A percentile compares a stretch with the other conserved stretches of the same genome.
Evolutionary conservation across 441 rosid species (phyloP).

Genomic region (Mallotus japonicus): DNA sequence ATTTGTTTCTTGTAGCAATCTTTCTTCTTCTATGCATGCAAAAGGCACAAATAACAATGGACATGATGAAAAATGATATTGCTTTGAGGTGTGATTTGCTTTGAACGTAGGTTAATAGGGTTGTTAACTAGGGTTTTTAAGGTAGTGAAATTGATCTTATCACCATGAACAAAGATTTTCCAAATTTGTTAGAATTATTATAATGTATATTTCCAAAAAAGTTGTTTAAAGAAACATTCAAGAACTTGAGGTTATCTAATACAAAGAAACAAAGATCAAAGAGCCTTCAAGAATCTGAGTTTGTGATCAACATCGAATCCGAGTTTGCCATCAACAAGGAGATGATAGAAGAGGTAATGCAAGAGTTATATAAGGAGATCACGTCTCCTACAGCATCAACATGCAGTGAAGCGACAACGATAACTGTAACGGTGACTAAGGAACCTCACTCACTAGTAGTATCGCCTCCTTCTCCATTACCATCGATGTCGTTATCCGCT

Average conservation of each 20-base stretch:
- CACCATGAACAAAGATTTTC: slow-evolving; percentile 60
- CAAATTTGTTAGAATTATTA: slow-evolving; percentile 47
- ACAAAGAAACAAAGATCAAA: slow-evolving; percentile 41
- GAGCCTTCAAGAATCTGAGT: background rate
- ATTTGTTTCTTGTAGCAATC: slow-evolving; percentile 45
- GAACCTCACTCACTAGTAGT: too few relatives aligned
- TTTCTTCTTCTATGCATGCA: slow-evolving; percentile 38
- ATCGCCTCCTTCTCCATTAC: too few relatives aligned
- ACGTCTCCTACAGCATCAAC: slow-evolving; percentile 10
- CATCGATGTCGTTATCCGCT: background rate
- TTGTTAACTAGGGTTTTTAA: slow-evolving; percentile 33
- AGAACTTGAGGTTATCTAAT: slow-evolving; percentile 39
- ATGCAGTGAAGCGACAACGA: background rate
- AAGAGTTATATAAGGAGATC: slow-evolving; percentile 43
- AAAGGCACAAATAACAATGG: slow-evolving; percentile 28
- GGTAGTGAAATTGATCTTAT: slow-evolving; percentile 38
- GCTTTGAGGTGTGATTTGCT: slow-evolving; percentile 18
- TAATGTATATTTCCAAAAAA: slow-evolving; percentile 48
- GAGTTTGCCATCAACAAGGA: slow-evolving; percentile 35
- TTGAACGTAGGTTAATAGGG: slow-evolving; percentile 20
- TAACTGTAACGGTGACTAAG: too few relatives aligned
- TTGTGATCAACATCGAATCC: slow-evolving; percentile 28
- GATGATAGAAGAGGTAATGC: slow-evolving; percentile 43
- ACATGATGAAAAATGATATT: slow-evolving; percentile 40
- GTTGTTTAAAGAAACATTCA: slow-evolving; percentile 66